Percentiles rank a stretch among this genome's conserved stretches.
Evolutionary conservation across 805 yeast genomes (phyloP).

Genomic region (Candida pini): DNA sequence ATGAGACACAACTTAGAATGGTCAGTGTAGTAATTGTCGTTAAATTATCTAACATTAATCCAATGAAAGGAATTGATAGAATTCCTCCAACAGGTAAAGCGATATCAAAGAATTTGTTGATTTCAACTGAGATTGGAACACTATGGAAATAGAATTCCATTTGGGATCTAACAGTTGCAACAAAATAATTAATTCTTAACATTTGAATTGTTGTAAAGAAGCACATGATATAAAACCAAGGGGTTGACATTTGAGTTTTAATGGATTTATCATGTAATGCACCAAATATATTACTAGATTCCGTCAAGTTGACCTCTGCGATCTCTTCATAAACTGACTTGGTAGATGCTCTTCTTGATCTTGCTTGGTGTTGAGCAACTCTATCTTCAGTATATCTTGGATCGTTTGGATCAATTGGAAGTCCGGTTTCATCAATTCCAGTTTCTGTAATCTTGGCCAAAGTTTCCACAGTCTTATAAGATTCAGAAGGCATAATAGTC

Average conservation of each 20-base stretch:
- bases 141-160: conserved; percentile 64
- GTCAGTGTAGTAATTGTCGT: conserved; percentile 53
- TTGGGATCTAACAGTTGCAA: conserved; percentile 83
- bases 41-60: conserved; percentile 68
- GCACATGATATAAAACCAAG: conserved; percentile 79
- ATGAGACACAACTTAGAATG: conserved; percentile 48
- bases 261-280: conserved; percentile 57
- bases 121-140: conserved; percentile 41
- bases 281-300: conserved; percentile 66
- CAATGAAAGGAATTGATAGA: conserved; percentile 81
- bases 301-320: conserved; percentile 50
- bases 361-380: conserved; percentile 13
- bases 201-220: conserved; percentile 79
- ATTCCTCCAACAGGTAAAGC: conserved; percentile 89
- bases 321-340: conserved; percentile 64
- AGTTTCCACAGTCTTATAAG: conserved; percentile 67
- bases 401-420: conserved; percentile 45
- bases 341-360: conserved; percentile 33
- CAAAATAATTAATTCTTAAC: conserved; percentile 88
- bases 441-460: conserved; percentile 66
- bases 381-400: conserved; percentile 21
- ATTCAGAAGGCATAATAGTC: conserved; percentile 71
- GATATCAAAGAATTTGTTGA: conserved; percentile 76
- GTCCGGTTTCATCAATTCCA: conserved; percentile 68
- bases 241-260: conserved; percentile 39